These are phyloP conservation scores for Protostelium mycophagum DNA, from an alignment of 78 protist species.

Conservation along the genomic window DNA sequence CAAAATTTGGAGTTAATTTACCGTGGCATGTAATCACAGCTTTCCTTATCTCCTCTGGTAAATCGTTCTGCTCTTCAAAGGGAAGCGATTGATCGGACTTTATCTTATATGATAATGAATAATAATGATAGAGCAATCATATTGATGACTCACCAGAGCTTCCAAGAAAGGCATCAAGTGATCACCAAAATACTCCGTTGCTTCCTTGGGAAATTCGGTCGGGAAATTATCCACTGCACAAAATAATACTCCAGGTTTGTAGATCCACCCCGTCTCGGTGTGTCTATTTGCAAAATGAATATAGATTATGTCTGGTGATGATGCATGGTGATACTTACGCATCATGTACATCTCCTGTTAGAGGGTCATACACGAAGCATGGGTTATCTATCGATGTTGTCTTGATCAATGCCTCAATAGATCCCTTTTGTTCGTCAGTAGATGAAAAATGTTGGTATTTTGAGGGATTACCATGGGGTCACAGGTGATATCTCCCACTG, in stretches of 20 bases:
- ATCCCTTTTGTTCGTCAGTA: too few relatives aligned
- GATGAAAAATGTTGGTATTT: background rate
- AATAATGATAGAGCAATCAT: background rate
- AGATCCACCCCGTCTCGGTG: constrained; percentile 44
- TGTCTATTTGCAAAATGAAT: constrained; percentile 1
- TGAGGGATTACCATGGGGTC: too few relatives aligned
- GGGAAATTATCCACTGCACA: constrained; percentile 88
- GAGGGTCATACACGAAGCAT: constrained; percentile 68
- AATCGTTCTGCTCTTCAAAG: constrained; percentile 49
- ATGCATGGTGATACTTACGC: constrained; percentile 24
- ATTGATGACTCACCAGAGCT: constrained; percentile 11
- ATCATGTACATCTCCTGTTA: constrained; percentile 41
- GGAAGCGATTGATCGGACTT: constrained; percentile 54
- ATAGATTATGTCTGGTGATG: background rate
- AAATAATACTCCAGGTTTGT: constrained; percentile 72
- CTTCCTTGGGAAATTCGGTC: constrained; percentile 88
- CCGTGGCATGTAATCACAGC: constrained; percentile 68
- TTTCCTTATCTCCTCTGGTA: constrained; percentile 33
- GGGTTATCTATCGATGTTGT: constrained; percentile 85
- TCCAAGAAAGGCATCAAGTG: constrained; percentile 46
- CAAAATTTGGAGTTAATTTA: constrained; percentile 57
- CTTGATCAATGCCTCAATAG: constrained; percentile 69
- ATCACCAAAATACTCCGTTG: constrained; percentile 78
- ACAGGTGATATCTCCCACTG: constrained; percentile 82
- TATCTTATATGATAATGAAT: background rate